Base-by-base conservation (phyloP, 495 filamentous ascomycete species). In the Zalerion maritima region DNA sequence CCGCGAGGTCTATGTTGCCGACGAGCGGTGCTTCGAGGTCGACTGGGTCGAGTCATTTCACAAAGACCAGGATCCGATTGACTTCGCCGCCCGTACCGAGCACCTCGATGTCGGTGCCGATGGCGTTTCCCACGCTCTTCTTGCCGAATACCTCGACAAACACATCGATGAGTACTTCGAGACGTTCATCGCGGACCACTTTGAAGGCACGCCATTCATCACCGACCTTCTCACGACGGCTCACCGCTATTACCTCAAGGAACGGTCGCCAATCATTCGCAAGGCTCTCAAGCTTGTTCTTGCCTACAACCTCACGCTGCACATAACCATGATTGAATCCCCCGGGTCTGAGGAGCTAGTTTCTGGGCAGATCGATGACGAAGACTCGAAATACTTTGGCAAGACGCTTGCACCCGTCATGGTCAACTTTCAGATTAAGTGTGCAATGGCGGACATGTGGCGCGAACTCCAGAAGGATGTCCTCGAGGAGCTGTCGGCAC, bases 401-500 rank as follows among this genome's bases (percentile, higher is more conserved):
- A 85, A 87, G 66, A 84, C 73, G 15, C 69, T 89, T 40, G 85
- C 85, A 10, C 85, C 85, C 2, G 82, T 93, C 38, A 89, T 93
- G 84, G 87, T 94, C 71, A 93, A 93, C 62, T 93, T 94, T 70
- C 81, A 93, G 58, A 78, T 94, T 57, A 94, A 94, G 66, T 81
- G 74, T 47, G 85, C 85, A 26, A 73, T 94, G 63, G 84, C 82
- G 18, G 80, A 82, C 43, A 84, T 92, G 80, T 94, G 85, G 85
- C 82, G 85, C 36, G 85, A 91, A 51, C 60, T 94, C 24, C 82
- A 91, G 52, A 91, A 91, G 58, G 85, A 94, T 37, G 77, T 93
- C 24, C 61, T 94, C 8, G 85, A 91, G 56, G 84, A 94, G 60
- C 71, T 94, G 1, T 93, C 85, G 0, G 51, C 69, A 2, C 70